These are phyloP conservation scores for Mycena filopes DNA, from an alignment of 768 basidiomycete genomes.

Conservation along the genomic window DNA sequence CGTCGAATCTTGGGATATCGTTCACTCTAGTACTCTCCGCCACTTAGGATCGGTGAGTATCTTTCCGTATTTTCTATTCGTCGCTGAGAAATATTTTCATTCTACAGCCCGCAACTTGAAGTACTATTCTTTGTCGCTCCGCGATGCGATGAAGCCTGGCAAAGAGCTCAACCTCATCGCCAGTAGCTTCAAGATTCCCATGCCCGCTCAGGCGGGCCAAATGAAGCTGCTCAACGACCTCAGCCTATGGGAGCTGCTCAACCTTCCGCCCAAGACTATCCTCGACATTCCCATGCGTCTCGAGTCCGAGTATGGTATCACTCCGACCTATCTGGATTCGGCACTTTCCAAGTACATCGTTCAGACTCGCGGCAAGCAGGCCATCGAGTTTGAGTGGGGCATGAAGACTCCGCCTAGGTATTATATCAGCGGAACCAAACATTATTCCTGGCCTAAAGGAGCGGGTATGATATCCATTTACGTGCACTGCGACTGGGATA, in stretches of 20 bases:
- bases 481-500: background rate
- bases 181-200: conserved; percentile 42
- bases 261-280: conserved; percentile 45
- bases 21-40: conserved; percentile 12
- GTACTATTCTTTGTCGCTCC: conserved; percentile 55
- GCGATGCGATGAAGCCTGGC: conserved; percentile 43
- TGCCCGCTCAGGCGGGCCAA: conserved; percentile 33
- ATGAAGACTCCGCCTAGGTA: conserved; percentile 40
- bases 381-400: conserved; percentile 39
- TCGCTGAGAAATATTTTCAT: too few relatives aligned
- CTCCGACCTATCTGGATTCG: conserved; percentile 42
- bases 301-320: conserved; percentile 45
- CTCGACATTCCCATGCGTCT: conserved; percentile 50
- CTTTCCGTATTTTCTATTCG: too few relatives aligned
- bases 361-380: conserved; percentile 50
- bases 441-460: conserved; percentile 62
- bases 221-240: conserved; percentile 43
- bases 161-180: conserved; percentile 47
- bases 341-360: conserved; percentile 47
- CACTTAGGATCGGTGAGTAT: conserved; percentile 21
- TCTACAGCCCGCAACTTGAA: conserved; percentile 58
- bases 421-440: conserved; percentile 45
- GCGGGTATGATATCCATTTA: conserved; percentile 44
- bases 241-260: conserved; percentile 53
- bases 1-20: conserved; percentile 2